Percentiles rank a stretch among this genome's conserved stretches.
Conservation (phyloP, 2,329 filamentous ascomycete genomes). For the Orbilia javanica region DNA sequence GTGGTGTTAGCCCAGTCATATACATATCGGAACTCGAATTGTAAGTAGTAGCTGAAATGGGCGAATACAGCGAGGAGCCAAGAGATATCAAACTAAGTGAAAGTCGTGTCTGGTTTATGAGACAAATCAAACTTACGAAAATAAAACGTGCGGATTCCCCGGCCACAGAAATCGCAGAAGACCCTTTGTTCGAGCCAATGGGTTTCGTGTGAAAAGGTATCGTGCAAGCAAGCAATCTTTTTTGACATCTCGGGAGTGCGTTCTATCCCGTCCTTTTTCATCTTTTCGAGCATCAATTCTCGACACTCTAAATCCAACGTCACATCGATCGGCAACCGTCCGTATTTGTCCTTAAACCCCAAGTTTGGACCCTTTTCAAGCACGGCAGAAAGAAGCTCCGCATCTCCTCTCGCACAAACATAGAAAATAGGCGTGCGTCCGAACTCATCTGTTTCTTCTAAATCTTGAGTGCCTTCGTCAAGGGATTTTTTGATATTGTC, state of each 20-base stretch:
- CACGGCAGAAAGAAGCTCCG: background rate
- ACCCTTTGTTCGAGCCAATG: background rate
- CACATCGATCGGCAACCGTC: conserved; percentile 22
- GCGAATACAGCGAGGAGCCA: too few species aligned
- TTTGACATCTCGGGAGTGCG: background rate
- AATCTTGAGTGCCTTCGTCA: background rate
- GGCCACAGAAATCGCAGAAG: conserved; percentile 21
- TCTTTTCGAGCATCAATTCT: conserved; percentile 14
- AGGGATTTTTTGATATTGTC: background rate
- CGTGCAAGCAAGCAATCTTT: background rate
- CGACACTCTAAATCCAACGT: conserved; percentile 12
- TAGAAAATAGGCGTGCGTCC: conserved; percentile 8
- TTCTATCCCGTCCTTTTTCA: conserved; percentile 15
- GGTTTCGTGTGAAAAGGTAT: background rate
- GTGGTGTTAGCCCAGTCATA: too few species aligned
- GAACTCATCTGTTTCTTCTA: conserved; percentile 3
- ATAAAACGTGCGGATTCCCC: background rate
- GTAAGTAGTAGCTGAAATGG: too few species aligned
- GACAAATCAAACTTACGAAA: conserved; percentile 43
- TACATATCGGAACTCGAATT: too few species aligned
- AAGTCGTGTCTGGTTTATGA: too few species aligned
- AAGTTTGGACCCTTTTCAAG: background rate
- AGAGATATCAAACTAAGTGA: too few species aligned
- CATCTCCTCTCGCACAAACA: conserved; percentile 7
- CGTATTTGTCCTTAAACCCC: conserved; percentile 3